phyloP scores from a whole-genome alignment of 2,329 filamentous ascomycete genomes.

The Pezicula carpinea region DNA sequence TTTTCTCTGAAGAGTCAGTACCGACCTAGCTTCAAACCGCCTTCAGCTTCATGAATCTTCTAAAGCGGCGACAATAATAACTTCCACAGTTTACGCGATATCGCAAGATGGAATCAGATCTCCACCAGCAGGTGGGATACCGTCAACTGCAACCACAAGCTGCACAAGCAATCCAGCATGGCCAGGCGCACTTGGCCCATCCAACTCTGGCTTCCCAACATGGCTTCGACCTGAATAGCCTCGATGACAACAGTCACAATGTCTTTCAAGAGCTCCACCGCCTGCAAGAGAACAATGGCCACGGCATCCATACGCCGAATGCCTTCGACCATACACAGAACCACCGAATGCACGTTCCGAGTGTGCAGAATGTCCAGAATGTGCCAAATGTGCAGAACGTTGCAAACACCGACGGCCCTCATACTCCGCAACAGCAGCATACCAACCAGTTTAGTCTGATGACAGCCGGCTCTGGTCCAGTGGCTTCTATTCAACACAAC shows the following conservation, averaged over 20 bases:
- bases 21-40: not conserved
- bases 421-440: constrained; percentile 31
- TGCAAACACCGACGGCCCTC: constrained; percentile 20
- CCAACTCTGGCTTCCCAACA: constrained; percentile 31
- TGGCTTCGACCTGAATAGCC: constrained; percentile 33
- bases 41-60: too few relatives aligned
- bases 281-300: constrained; percentile 28
- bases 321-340: constrained; percentile 31
- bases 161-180: constrained; percentile 27
- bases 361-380: constrained; percentile 4
- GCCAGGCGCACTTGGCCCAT: constrained; percentile 26
- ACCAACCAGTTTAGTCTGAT: constrained; percentile 43
- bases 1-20: not conserved
- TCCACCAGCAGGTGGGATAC: constrained; percentile 28
- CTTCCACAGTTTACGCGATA: not conserved
- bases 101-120: constrained; percentile 19
- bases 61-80: too few relatives aligned
- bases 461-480: constrained; percentile 23
- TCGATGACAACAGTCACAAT: constrained; percentile 33
- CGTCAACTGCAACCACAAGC: constrained; percentile 27
- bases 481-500: constrained; percentile 25
- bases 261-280: constrained; percentile 34
- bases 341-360: constrained; percentile 26
- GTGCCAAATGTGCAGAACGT: too few relatives aligned
- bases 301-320: constrained; percentile 29